Evolutionary conservation across 306 rosid species (phyloP), one percentile per base, ranked within the genome.

Genomic region (Sicyos baderoa): DNA sequence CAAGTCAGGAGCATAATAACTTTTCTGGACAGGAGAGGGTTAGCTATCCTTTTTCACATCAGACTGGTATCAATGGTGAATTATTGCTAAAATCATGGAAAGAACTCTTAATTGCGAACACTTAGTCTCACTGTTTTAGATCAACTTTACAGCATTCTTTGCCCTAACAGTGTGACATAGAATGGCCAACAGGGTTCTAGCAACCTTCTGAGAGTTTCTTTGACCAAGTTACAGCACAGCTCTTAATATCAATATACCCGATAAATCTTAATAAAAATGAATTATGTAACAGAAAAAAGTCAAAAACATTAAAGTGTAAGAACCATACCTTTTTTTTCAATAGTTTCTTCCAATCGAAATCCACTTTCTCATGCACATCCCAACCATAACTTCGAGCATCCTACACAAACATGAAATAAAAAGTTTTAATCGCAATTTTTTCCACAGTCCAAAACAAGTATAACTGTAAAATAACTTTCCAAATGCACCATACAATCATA

Each of bases 261-360:
- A 62, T 27, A 40, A 63, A 64, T 42, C 17, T 35, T 15, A 18
- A 19, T 44, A 18, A 64, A 65, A 44, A 44, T 44, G 54, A 44
- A 65, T 21, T 45, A 19, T 11, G 70, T 44, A 45, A 18, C 25
- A 18, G 51, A 40, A 18, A 59, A 63, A 62, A 17, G n/a, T n/a
- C 50, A 37, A 62, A 44, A 21, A 54, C 51, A 75, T 52, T 4
- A 49, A 42, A 42, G 6, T 37, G 65, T 2, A 14, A 64, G 57
- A 73, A 77, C 76, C 48, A 61, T 5, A 92, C 97, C 99, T 93
- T 93, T 82, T 93, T 93, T 51, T 88, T 81, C 84, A 90, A 76
- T 79, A 93, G 96, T 76, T 86, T 90, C 86, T 88, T 88, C 97
- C 99, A 93, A 78, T 86, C 84, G 83, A 89, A 93, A 78, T 93